Base-by-base conservation (phyloP, 1,284 basidiomycete species). In the Austropuccinia psidii region DNA sequence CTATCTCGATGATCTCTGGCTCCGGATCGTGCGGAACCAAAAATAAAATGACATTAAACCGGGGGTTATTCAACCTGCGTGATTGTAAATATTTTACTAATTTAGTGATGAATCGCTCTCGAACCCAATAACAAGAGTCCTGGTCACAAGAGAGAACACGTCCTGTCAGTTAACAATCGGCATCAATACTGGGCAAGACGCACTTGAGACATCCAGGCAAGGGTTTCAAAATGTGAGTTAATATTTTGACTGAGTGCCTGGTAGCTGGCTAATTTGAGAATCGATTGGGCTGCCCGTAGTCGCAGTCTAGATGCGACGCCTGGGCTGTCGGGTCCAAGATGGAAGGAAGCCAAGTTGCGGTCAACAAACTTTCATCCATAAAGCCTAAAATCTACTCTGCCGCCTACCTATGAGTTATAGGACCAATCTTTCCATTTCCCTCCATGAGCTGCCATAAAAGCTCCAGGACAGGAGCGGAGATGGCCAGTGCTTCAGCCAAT, bases 1-100 rank as follows among this genome's bases (percentile, higher is more conserved):
- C 87, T 41, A 62, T 47, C 3, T 69, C 45, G 31, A 41, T 35
- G 41, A 94, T 85, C 75, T 95, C 92, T 31, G 82, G 81, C 77
- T 97, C 94, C 0, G 95, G 95, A 81, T 99, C 96, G 76, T 92
- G 89, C 0, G 93, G 90, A 0, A 89, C 88, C 41, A 99, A 81
- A 82, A 96, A 94, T 0, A 90, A 87, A 74, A 96, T 86, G 50
- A 91, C 84, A 78, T 93, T 90, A 83, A 89, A 97, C 29, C 86
- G 84, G 0, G 88, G 79, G 7, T 82, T 80, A 35, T 85, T 83
- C 21, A 79, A 52, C 2, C 76, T 67, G 4, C 66, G 41, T 4
- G 27, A 24, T 11, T 74, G 73, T 13, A 93, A 81, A 41, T 90
- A 83, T 4, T 84, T 79, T 6, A 89, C 82, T 4, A 95, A 83